Conservation (phyloP, 345 rosid genomes). For the Gossypium bickii region DNA sequence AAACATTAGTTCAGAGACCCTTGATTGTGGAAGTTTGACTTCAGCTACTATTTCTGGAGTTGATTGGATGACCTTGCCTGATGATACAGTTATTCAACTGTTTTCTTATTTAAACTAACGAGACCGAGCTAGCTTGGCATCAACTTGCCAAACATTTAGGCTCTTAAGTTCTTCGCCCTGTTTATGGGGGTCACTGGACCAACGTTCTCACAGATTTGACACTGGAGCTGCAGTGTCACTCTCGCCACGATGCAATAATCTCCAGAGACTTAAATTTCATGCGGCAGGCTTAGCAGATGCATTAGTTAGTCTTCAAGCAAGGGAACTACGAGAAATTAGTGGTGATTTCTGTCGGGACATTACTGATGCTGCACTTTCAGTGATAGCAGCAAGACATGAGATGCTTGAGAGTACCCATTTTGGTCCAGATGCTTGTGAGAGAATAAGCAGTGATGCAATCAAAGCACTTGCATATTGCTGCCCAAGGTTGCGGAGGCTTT, state of each 20-base stretch:
- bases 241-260: slow-evolving; percentile 52
- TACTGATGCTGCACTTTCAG: slow-evolving; percentile 69
- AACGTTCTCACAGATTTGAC: slow-evolving; percentile 67
- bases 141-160: slow-evolving; percentile 65
- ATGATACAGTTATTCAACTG: slow-evolving; percentile 68
- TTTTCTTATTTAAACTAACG: slow-evolving; percentile 63
- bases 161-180: slow-evolving; percentile 49
- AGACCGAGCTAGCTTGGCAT: slow-evolving; percentile 68
- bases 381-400: slow-evolving; percentile 75
- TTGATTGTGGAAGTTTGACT: neutral
- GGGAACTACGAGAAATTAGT: slow-evolving; percentile 51
- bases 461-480: slow-evolving; percentile 65
- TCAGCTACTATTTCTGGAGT: slow-evolving; percentile 15
- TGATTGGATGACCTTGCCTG: slow-evolving; percentile 66
- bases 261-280: slow-evolving; percentile 57
- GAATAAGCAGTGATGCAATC: slow-evolving; percentile 69
- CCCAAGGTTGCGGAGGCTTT: slow-evolving; percentile 62
- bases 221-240: slow-evolving; percentile 44
- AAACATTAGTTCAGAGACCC: neutral
- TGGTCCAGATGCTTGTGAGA: slow-evolving; percentile 83
- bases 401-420: slow-evolving; percentile 67
- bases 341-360: slow-evolving; percentile 74
- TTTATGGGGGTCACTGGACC: slow-evolving; percentile 62
- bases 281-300: slow-evolving; percentile 76
- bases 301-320: slow-evolving; percentile 53